phyloP scores from a whole-genome alignment of 768 basidiomycete species.

The Trametes sanguinea region DNA sequence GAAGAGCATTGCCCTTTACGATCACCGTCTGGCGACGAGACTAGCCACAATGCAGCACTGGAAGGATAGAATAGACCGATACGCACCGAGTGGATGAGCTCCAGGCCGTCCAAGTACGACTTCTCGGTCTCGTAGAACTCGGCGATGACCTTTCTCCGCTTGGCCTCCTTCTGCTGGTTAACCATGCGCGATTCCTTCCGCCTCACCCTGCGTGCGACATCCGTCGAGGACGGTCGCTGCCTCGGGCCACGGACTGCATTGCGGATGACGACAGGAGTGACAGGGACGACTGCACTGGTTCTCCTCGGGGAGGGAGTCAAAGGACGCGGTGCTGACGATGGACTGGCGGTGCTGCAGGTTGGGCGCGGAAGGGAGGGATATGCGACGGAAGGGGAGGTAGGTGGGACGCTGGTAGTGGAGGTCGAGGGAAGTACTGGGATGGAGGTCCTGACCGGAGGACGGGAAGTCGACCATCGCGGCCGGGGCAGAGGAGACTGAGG shows the following conservation, averaged over 20 bases:
- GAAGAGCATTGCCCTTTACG: too few relatives aligned
- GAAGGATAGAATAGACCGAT: background rate
- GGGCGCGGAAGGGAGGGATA: slow-evolving; percentile 43
- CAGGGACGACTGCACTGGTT: slow-evolving; percentile 31
- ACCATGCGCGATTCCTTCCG: slow-evolving; percentile 43
- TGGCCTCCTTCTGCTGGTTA: slow-evolving; percentile 53
- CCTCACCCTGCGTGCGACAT: slow-evolving; percentile 42
- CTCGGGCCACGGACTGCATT: slow-evolving; percentile 32
- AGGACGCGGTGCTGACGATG: slow-evolving; percentile 69
- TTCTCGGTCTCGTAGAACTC: slow-evolving; percentile 84
- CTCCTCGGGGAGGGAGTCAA: slow-evolving; percentile 69
- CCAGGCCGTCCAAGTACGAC: slow-evolving; percentile 79
- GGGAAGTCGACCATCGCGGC: slow-evolving; percentile 33
- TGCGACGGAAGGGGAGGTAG: slow-evolving; percentile 51
- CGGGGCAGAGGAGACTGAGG: slow-evolving; percentile 19
- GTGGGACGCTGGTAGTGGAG: slow-evolving; percentile 44
- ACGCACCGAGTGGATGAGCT: slow-evolving; percentile 78
- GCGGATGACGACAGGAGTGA: slow-evolving; percentile 38
- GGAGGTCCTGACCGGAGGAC: slow-evolving; percentile 20
- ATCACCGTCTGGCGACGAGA: too few relatives aligned
- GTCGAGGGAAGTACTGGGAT: slow-evolving; percentile 22
- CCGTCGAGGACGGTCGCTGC: slow-evolving; percentile 40
- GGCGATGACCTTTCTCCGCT: slow-evolving; percentile 67
- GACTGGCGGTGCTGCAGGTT: slow-evolving; percentile 60
- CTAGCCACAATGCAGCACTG: background rate